A percentile compares a stretch with the other conserved stretches of the same genome.
These are phyloP conservation scores for Eucommia ulmoides DNA, from an alignment of 257 asterid species.

Conservation along the genomic window DNA sequence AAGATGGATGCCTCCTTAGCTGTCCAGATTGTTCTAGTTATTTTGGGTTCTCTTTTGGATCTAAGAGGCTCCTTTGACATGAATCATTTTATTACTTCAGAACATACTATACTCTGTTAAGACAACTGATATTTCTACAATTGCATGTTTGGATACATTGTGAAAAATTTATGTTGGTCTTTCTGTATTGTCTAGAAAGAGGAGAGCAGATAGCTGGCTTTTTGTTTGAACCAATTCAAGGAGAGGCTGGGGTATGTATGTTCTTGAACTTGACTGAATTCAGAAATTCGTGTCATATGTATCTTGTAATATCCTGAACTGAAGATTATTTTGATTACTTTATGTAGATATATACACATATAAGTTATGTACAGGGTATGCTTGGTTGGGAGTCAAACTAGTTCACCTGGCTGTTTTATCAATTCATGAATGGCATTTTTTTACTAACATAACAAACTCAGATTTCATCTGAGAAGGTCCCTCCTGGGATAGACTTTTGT, in stretches of 20 bases:
- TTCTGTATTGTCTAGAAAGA: slow-evolving; percentile 51
- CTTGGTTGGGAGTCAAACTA: neutral
- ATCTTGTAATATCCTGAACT: neutral
- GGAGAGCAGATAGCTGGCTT: slow-evolving; percentile 89
- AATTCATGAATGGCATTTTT: too few species aligned
- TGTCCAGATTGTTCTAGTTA: neutral
- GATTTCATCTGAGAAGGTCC: too few species aligned
- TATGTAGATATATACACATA: too few species aligned
- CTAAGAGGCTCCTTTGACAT: neutral
- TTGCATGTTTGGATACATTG: neutral
- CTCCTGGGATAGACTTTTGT: too few species aligned
- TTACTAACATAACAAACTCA: too few species aligned
- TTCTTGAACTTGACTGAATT: slow-evolving; percentile 11
- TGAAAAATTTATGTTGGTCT: slow-evolving; percentile 11
- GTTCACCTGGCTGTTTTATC: neutral
- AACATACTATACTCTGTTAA: neutral
- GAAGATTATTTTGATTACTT: neutral
- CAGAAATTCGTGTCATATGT: neutral
- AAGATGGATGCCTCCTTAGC: neutral
- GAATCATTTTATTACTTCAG: neutral
- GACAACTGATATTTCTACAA: neutral
- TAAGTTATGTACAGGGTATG: neutral
- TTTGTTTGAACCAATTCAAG: slow-evolving; percentile 96
- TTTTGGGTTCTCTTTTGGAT: neutral
- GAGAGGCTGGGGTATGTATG: slow-evolving; percentile 95